Conservation (phyloP, 1,284 basidiomycete species). For the Ustilago lituana region DNA sequence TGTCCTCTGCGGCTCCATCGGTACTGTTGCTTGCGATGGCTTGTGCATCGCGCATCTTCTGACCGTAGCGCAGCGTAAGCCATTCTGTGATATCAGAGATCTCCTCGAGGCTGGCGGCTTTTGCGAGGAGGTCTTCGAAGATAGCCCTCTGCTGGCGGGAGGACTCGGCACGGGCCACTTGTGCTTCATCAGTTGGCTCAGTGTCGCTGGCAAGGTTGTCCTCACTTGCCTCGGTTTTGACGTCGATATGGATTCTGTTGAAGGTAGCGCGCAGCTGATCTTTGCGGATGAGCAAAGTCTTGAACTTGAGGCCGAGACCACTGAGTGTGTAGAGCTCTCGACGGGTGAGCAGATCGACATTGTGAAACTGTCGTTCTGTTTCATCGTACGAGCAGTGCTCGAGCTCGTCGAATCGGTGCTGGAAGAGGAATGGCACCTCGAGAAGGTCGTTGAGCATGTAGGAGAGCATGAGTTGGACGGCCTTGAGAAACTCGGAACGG, state of each 20-base stretch:
- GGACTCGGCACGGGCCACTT: constrained; percentile 6
- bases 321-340: constrained; percentile 73
- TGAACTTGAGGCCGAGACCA: constrained; percentile 71
- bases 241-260: constrained; percentile 68
- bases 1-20: constrained; percentile 72
- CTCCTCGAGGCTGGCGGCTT: constrained; percentile 76
- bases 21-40: constrained; percentile 76
- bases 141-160: constrained; percentile 19
- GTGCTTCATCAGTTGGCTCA: constrained; percentile 4
- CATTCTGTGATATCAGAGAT: constrained; percentile 92
- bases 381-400: constrained; percentile 72
- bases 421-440: constrained; percentile 95
- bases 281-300: constrained; percentile 59
- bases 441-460: constrained; percentile 86
- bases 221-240: constrained; percentile 77
- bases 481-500: constrained; percentile 77
- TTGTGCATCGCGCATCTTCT: constrained; percentile 65
- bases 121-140: constrained; percentile 64
- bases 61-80: constrained; percentile 81
- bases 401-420: constrained; percentile 90
- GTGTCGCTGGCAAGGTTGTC: constrained; percentile 71
- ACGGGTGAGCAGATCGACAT: constrained; percentile 56
- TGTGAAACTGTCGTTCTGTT: constrained; percentile 32
- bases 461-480: constrained; percentile 81
- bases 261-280: constrained; percentile 60